Evolutionary conservation across 2,329 filamentous ascomycete species (phyloP).

Genomic region (Xylaria sp.): DNA sequence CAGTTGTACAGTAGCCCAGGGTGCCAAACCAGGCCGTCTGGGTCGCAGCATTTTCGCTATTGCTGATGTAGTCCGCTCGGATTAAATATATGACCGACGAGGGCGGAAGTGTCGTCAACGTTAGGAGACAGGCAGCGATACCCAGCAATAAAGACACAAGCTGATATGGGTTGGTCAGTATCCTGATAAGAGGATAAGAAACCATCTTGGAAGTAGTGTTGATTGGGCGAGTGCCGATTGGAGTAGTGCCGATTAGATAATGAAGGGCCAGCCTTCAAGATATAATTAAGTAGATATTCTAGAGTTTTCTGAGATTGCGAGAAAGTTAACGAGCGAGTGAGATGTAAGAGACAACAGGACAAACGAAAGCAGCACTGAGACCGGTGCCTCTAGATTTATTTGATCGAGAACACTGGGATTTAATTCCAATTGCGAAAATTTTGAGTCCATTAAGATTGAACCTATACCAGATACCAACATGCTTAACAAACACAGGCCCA

Average conservation of each 20-base stretch:
- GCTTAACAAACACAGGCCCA: background rate
- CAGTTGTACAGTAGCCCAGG: slow-evolving; percentile 28
- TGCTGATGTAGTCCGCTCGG: slow-evolving; percentile 23
- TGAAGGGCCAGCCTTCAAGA: slow-evolving; percentile 18
- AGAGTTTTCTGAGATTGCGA: background rate
- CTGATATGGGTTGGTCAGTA: slow-evolving; percentile 20
- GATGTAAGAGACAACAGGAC: background rate
- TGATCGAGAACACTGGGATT: background rate
- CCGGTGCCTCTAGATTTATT: slow-evolving; percentile 13
- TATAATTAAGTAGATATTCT: background rate
- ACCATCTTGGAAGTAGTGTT: slow-evolving; percentile 20
- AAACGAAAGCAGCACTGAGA: background rate
- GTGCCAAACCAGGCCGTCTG: slow-evolving; percentile 32
- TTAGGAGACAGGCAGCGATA: slow-evolving; percentile 17
- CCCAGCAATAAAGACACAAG: slow-evolving; percentile 26
- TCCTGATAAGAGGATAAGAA: background rate
- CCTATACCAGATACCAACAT: slow-evolving; percentile 2
- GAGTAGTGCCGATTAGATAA: slow-evolving; percentile 4
- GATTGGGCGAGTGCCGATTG: too few species aligned
- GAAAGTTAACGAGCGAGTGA: background rate
- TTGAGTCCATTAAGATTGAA: background rate
- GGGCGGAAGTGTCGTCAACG: slow-evolving; percentile 17
- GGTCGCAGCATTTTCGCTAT: background rate
- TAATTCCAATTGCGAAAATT: slow-evolving; percentile 1
- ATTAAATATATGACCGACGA: slow-evolving; percentile 26